phyloP scores from a whole-genome alignment of 2,329 filamentous ascomycete genomes.

The Colletotrichum lini region DNA sequence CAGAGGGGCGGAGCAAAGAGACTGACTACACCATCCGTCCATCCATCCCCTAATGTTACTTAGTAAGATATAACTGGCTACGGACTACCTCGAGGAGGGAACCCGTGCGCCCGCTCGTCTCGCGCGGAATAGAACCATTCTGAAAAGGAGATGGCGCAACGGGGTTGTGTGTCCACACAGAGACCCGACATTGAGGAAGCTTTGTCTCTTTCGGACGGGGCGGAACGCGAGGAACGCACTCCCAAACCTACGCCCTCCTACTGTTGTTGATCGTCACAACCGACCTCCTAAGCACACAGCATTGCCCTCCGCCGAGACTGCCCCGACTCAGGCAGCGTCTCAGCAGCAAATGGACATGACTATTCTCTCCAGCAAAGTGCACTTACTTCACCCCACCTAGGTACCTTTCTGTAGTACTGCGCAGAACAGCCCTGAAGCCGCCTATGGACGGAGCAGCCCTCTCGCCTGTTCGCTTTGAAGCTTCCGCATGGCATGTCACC shows the following conservation, averaged over 20 bases:
- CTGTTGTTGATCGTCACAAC: background rate
- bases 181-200: constrained; percentile 38
- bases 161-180: constrained; percentile 7
- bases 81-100: background rate
- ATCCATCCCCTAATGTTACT: background rate
- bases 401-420: no score
- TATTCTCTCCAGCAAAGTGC: no score
- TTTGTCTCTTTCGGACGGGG: constrained; percentile 41
- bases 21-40: background rate
- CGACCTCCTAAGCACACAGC: background rate
- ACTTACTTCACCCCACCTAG: no score
- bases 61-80: background rate
- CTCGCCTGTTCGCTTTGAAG: background rate
- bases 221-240: constrained; percentile 31
- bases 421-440: background rate
- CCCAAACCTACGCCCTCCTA: constrained; percentile 23
- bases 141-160: constrained; percentile 17
- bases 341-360: no score
- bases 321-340: no score
- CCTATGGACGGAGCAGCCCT: background rate
- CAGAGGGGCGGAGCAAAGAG: constrained; percentile 19
- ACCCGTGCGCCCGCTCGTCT: constrained; percentile 12
- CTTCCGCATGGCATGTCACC: background rate
- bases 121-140: constrained; percentile 24
- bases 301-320: background rate